Conservation (phyloP, 192 early-diverging fungal genomes). For the Coemansia sp. region DNA sequence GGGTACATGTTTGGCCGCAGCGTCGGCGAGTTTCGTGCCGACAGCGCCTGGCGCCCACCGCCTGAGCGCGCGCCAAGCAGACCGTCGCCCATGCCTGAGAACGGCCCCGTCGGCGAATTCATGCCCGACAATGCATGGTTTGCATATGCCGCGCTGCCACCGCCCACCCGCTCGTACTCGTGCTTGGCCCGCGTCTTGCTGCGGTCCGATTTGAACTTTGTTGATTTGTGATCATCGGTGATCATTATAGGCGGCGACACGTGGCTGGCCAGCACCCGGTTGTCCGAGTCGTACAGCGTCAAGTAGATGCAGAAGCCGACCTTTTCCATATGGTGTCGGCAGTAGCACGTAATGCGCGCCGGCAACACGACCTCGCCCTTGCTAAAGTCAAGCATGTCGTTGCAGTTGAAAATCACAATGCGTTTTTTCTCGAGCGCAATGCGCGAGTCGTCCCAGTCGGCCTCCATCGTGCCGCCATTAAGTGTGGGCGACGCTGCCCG, state of each 20-base stretch:
- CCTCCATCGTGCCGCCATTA: constrained; percentile 56
- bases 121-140: constrained; percentile 46
- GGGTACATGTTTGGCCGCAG: constrained; percentile 22
- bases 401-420: constrained; percentile 88
- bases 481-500: constrained; percentile 52
- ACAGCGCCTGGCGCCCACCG: constrained; percentile 37
- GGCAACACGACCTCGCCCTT: constrained; percentile 87
- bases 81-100: neutral
- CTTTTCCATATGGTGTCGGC: constrained; percentile 93
- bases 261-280: constrained; percentile 70
- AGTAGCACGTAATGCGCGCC: constrained; percentile 94
- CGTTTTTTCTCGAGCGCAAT: constrained; percentile 73
- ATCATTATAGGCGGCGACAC: constrained; percentile 93
- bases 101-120: constrained; percentile 12
- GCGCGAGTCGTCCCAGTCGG: constrained; percentile 64
- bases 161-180: constrained; percentile 52
- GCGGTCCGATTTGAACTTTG: constrained; percentile 61
- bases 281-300: constrained; percentile 66
- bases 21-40: constrained; percentile 51
- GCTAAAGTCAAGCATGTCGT: constrained; percentile 80
- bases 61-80: neutral
- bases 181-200: constrained; percentile 53
- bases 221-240: constrained; percentile 96
- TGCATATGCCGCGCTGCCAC: constrained; percentile 41
- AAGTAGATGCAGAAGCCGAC: constrained; percentile 89